phyloP scores from a whole-genome alignment of 2,329 filamentous ascomycete species.

The Fusarium pseudonygamai region DNA sequence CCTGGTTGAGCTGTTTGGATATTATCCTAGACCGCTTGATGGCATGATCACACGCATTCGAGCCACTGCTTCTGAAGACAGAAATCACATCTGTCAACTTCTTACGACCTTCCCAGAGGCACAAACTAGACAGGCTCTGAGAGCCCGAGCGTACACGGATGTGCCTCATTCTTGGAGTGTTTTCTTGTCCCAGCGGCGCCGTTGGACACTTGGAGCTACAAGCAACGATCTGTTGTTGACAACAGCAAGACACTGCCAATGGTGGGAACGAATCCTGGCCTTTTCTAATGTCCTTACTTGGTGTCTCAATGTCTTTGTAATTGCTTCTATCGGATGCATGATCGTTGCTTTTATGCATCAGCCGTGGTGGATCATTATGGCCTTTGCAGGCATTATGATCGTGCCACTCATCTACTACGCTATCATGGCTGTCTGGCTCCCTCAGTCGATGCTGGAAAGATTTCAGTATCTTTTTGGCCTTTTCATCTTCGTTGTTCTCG shows the following conservation, averaged over 20 bases:
- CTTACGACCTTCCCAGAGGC: conserved; percentile 46
- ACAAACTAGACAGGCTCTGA: conserved; percentile 51
- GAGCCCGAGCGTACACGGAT: conserved; percentile 53
- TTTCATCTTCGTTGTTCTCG: conserved; percentile 34
- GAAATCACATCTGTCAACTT: conserved; percentile 40
- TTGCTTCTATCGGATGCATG: conserved; percentile 42
- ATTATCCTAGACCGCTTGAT: conserved; percentile 34
- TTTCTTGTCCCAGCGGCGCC: conserved; percentile 47
- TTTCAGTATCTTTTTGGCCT: conserved; percentile 36
- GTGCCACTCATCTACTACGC: conserved; percentile 39
- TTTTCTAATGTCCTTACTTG: conserved; percentile 40
- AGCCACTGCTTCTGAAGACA: conserved; percentile 40
- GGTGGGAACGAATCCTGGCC: conserved; percentile 38
- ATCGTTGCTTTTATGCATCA: conserved; percentile 42
- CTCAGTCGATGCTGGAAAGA: conserved; percentile 34
- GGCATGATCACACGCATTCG: conserved; percentile 40
- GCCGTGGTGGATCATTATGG: conserved; percentile 40
- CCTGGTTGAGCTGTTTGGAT: conserved; percentile 37
- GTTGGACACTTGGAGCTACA: conserved; percentile 42
- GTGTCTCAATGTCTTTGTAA: conserved; percentile 41
- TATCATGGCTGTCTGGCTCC: conserved; percentile 38
- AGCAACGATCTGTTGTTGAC: conserved; percentile 38
- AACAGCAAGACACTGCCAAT: conserved; percentile 33
- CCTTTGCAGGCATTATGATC: conserved; percentile 41
- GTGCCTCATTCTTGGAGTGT: conserved; percentile 52